Percentiles rank a stretch among this genome's conserved stretches.
These are phyloP conservation scores for Zymoseptoria crescenta DNA, from an alignment of 2,329 filamentous ascomycete species.

Conservation along the genomic window DNA sequence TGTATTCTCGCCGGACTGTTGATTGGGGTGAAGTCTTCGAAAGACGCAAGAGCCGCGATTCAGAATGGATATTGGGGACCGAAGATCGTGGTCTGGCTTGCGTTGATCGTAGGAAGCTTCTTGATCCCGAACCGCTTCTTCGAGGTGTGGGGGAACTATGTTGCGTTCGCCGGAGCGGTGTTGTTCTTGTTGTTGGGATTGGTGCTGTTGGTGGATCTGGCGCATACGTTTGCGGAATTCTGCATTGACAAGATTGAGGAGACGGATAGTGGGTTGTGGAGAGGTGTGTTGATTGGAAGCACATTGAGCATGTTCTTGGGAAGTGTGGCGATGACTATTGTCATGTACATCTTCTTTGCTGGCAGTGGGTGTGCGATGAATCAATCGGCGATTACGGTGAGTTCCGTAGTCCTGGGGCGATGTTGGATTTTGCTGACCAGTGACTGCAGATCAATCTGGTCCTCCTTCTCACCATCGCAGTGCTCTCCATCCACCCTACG, in stretches of 20 bases:
- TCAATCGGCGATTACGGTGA: conserved; percentile 78
- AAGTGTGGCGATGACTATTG: conserved; percentile 84
- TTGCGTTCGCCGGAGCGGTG: conserved; percentile 80
- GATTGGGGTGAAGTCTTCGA: conserved; percentile 78
- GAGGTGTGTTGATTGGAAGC: conserved; percentile 78
- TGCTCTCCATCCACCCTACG: conserved; percentile 78
- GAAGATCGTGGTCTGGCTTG: conserved; percentile 84
- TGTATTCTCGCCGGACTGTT: conserved; percentile 76
- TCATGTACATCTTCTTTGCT: conserved; percentile 98
- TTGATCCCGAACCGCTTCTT: conserved; percentile 94
- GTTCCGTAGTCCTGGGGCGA: conserved; percentile 16
- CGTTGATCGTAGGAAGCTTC: conserved; percentile 82
- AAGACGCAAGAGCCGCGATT: conserved; percentile 75
- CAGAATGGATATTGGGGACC: conserved; percentile 99
- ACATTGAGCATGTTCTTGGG: conserved; percentile 89
- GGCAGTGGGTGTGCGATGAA: conserved; percentile 81
- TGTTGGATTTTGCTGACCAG: conserved; percentile 1
- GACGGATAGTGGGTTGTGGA: conserved; percentile 76
- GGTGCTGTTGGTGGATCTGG: conserved; percentile 86
- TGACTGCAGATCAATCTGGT: conserved; percentile 63
- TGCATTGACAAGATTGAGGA: conserved; percentile 91
- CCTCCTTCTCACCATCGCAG: conserved; percentile 70
- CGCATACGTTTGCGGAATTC: conserved; percentile 94
- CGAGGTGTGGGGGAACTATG: conserved; percentile 90
- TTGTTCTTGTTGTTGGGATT: conserved; percentile 89